Percentiles rank a stretch among this genome's conserved stretches.
These are phyloP conservation scores for Atractiella rhizophila DNA, from an alignment of 768 basidiomycete genomes.

Conservation along the genomic window DNA sequence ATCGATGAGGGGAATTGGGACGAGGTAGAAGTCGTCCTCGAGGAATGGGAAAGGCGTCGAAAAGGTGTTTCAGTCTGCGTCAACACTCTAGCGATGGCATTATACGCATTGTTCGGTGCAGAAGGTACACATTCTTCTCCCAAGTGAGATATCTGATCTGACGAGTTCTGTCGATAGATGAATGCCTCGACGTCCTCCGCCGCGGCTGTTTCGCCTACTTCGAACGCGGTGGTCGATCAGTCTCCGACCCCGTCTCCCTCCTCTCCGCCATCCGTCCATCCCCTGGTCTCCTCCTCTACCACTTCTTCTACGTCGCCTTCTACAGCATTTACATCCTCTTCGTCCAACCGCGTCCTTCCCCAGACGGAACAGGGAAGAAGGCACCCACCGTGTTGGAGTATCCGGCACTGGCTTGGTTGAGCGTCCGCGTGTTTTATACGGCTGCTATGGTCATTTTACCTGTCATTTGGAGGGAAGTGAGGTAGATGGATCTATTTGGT, in stretches of 20 bases:
- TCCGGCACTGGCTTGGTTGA: constrained; percentile 38
- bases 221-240: constrained; percentile 66
- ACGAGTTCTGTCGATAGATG: constrained; percentile 17
- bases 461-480: constrained; percentile 59
- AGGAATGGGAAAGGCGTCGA: constrained; percentile 60
- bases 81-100: constrained; percentile 72
- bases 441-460: constrained; percentile 75
- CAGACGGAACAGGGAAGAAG: background rate
- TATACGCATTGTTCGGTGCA: constrained; percentile 84
- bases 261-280: constrained; percentile 59
- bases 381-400: constrained; percentile 24
- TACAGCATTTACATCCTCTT: constrained; percentile 84
- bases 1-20: background rate
- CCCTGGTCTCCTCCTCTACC: constrained; percentile 53
- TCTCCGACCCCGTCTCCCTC: constrained; percentile 67
- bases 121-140: constrained; percentile 36
- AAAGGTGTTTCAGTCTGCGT: constrained; percentile 63
- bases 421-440: constrained; percentile 46
- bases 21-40: constrained; percentile 23
- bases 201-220: constrained; percentile 92
- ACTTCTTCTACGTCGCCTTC: constrained; percentile 88
- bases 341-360: constrained; percentile 29
- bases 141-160: background rate
- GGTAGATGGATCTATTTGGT: no score
- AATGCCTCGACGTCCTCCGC: constrained; percentile 24